These are phyloP conservation scores for Globisporangium polare DNA, from an alignment of 352 stramenopile genomes.

Conservation along the genomic window DNA sequence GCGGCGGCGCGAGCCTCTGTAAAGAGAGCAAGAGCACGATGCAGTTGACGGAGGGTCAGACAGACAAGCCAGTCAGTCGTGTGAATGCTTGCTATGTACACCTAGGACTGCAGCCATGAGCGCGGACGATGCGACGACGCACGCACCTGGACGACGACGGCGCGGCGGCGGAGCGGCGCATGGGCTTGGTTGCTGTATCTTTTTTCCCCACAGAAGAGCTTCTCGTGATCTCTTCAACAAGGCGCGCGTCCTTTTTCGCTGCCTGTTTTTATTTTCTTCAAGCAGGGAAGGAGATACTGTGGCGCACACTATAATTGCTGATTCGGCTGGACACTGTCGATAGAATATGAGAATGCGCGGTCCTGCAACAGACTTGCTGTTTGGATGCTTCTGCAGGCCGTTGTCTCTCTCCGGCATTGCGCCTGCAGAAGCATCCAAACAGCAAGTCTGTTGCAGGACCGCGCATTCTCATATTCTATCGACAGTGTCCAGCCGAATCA, in stretches of 20 bases:
- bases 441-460: no score
- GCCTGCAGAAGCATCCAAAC: no score
- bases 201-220: background rate
- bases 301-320: background rate
- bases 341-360: no score
- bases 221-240: constrained; percentile 5
- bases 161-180: background rate
- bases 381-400: no score
- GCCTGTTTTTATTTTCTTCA: no score
- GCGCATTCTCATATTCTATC: no score
- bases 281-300: background rate
- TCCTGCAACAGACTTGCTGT: no score
- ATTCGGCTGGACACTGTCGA: no score
- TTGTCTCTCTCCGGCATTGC: no score
- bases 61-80: background rate
- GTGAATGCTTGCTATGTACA: no score
- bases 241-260: background rate
- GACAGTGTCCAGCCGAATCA: no score
- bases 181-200: no score
- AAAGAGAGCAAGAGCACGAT: background rate
- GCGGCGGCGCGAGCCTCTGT: constrained; percentile 2
- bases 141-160: background rate
- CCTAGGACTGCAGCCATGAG: background rate
- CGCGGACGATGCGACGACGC: background rate
- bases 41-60: background rate